Base-by-base conservation (phyloP, 192 early-diverging fungal genomes). In the Linnemannia hyalina region DNA sequence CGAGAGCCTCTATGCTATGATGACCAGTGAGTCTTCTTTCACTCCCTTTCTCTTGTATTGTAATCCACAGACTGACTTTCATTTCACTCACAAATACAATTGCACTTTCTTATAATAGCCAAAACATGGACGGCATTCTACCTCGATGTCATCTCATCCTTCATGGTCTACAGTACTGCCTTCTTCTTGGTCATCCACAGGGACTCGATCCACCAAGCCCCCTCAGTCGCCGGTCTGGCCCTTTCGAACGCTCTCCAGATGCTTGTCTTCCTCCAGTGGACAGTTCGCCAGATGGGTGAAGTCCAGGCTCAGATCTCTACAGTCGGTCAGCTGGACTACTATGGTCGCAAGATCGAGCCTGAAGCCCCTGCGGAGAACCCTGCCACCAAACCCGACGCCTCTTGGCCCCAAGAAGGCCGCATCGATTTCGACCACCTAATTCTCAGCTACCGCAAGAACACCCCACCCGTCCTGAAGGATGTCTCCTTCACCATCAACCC, bases 251-350 rank as follows among this genome's bases (percentile, higher is more conserved):
- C 81, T 10, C 35, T 83, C 22, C 81, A 83, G 71, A 77, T 83
- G 81, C 71, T 78, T 5, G 76, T 83, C 13, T 83, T 83, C 46
- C 38, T 77, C 13, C 81, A 83, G 41, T 83, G 76, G 81, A 77
- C 81, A 22, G 71, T 83, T 40, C 76, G 76, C 0, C 75, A 77
- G 40, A 78, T 78, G 75, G 76, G 76, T 20, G 81, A 83, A 26
- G 63, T 83, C 10, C 75, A 83, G 70, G 69, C 81, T 38, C 75
- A 77, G 38, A 83, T 74, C 40, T 77, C 75, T 3, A 74, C 81
- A 22, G 91, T 90, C 76, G 91, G 97, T 89, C 95, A 96, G 41
- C 88, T 94, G 1, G 95, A 96, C 15, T 96, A 97, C 26, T 74
- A 73, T 44, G 81, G 81, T 49, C 68, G 40, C 35, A 77, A 42